These are phyloP conservation scores for Lavandula angustifolia DNA, from an alignment of 257 asterid genomes.

Conservation along the genomic window DNA sequence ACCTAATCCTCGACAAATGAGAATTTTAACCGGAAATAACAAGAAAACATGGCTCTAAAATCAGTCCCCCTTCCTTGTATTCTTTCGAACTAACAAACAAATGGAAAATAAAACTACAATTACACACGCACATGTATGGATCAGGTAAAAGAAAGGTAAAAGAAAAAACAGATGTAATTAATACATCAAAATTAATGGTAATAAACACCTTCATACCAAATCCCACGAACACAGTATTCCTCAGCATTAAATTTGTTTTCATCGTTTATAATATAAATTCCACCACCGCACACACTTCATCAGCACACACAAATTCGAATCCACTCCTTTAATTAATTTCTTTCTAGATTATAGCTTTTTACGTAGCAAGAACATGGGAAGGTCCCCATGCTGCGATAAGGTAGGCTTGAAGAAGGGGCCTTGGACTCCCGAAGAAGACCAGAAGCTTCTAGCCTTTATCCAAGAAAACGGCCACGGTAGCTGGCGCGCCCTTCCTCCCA, in stretches of 20 bases:
- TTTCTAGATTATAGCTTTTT: not conserved
- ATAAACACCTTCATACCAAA: not conserved
- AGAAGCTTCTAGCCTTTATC: conserved; percentile 41
- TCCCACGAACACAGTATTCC: not conserved
- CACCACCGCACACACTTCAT: no score
- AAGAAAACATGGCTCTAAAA: no score
- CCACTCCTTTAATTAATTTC: not conserved
- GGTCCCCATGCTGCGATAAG: conserved; percentile 19
- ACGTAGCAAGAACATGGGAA: not conserved
- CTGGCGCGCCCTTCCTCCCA: conserved; percentile 51
- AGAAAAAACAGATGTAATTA: not conserved
- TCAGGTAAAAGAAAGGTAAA: no score
- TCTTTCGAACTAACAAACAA: no score
- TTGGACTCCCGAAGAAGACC: conserved; percentile 58
- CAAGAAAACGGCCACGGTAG: conserved; percentile 51
- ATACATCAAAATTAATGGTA: not conserved
- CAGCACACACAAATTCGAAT: not conserved
- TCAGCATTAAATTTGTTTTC: not conserved
- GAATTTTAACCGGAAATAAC: no score
- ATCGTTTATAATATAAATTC: not conserved
- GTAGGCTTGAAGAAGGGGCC: conserved; percentile 57
- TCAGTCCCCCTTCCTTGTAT: no score
- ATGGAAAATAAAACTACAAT: no score
- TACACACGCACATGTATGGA: no score
- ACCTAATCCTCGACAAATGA: no score